Conservation (phyloP, 1,284 basidiomycete genomes). For the Caloboletus inedulis region DNA sequence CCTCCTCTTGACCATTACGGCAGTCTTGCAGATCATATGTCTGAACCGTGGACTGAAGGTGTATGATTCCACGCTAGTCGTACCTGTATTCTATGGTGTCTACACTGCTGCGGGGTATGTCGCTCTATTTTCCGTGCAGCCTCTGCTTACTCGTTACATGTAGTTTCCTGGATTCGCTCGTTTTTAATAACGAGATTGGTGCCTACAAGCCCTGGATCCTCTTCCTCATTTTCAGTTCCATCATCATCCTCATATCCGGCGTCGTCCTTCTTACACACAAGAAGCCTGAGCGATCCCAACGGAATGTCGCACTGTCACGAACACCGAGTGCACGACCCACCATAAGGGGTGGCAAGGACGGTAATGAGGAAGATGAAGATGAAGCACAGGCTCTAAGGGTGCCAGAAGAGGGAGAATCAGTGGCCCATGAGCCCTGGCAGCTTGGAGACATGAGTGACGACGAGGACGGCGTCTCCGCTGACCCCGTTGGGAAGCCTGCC, state of each 20-base stretch:
- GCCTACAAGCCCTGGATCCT: conserved; percentile 84
- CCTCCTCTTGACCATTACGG: conserved; percentile 73
- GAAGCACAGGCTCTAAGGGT: conserved; percentile 33
- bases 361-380: conserved; percentile 26
- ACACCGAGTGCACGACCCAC: conserved; percentile 13
- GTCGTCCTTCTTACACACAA: conserved; percentile 84
- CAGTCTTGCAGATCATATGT: conserved; percentile 87
- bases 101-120: conserved; percentile 61
- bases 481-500: conserved; percentile 8
- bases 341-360: conserved; percentile 17
- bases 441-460: conserved; percentile 65
- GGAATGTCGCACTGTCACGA: conserved; percentile 14
- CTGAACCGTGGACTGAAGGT: conserved; percentile 82
- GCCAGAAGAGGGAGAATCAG: conserved; percentile 38
- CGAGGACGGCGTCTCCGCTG: conserved; percentile 36
- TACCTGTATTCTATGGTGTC: conserved; percentile 70
- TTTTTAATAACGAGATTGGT: conserved; percentile 80
- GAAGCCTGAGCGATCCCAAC: conserved; percentile 59
- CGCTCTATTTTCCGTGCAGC: neutral
- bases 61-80: conserved; percentile 74
- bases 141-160: conserved; percentile 10
- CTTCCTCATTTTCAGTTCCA: conserved; percentile 82
- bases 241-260: conserved; percentile 79
- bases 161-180: conserved; percentile 66
- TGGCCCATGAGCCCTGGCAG: conserved; percentile 54